Conservation (phyloP, 352 stramenopile genomes). For the Pilasporangium apinafurcum region DNA sequence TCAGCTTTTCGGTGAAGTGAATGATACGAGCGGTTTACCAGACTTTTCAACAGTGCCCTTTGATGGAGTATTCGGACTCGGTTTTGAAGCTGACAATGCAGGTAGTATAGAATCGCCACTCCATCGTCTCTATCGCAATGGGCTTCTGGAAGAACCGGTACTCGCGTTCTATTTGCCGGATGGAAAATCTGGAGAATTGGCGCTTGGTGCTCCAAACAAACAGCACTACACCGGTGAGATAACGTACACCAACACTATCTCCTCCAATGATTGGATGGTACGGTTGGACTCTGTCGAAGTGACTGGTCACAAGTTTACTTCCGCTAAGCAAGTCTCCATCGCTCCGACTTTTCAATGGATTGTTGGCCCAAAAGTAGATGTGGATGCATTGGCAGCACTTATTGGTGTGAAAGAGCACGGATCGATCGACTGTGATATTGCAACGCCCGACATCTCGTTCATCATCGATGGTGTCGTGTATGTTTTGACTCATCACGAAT, state of each 20-base stretch:
- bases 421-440: neutral
- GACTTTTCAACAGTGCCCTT: neutral
- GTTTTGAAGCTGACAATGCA: neutral
- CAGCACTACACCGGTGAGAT: conserved; percentile 3
- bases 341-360: neutral
- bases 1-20: conserved; percentile 2
- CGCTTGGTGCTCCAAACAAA: neutral
- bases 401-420: neutral
- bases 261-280: neutral
- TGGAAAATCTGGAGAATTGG: neutral
- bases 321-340: neutral
- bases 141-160: conserved; percentile 5
- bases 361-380: neutral
- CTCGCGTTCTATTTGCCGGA: conserved; percentile 3
- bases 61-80: conserved; percentile 3
- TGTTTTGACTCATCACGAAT: conserved; percentile 2
- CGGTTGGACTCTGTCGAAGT: conserved; percentile 1
- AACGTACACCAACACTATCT: neutral
- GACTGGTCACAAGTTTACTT: neutral
- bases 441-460: neutral
- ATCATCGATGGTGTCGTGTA: neutral
- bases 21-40: no score
- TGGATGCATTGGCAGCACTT: conserved; percentile 1
- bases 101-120: neutral
- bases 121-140: conserved; percentile 1